These are phyloP conservation scores for Aphanomyces euteiches DNA, from an alignment of 352 stramenopile genomes.

Conservation along the genomic window DNA sequence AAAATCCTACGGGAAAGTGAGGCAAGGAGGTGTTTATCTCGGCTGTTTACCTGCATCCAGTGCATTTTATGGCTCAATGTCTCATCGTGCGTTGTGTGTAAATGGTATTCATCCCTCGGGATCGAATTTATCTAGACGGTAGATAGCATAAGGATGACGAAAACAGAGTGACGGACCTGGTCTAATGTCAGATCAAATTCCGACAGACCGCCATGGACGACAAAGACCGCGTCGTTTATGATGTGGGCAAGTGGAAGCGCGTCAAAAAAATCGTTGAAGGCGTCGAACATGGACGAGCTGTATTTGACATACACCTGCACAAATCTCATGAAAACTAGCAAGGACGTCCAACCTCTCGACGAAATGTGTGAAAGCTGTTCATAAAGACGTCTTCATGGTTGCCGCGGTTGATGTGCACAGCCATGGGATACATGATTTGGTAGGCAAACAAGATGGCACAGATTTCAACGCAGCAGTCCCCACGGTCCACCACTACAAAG, in stretches of 20 bases:
- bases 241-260: constrained; percentile 50
- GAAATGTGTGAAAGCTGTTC: constrained; percentile 44
- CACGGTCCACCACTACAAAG: constrained; percentile 57
- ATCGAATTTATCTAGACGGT: constrained; percentile 20
- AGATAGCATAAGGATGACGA: background rate
- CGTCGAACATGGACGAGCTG: constrained; percentile 27
- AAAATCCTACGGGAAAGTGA: background rate
- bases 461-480: constrained; percentile 51
- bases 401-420: constrained; percentile 61
- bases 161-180: background rate
- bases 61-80: background rate
- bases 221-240: constrained; percentile 54
- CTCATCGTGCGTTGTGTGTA: background rate
- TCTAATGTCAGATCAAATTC: constrained; percentile 40
- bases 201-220: constrained; percentile 62
- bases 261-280: constrained; percentile 43
- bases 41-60: constrained; percentile 14
- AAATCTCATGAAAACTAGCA: background rate
- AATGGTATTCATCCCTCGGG: constrained; percentile 14
- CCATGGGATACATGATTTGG: constrained; percentile 46
- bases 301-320: constrained; percentile 20
- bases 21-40: background rate
- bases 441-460: constrained; percentile 46
- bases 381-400: constrained; percentile 72
- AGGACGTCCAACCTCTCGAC: constrained; percentile 28